phyloP scores from a whole-genome alignment of 352 stramenopile species.

The Globisporangium emineosum region DNA sequence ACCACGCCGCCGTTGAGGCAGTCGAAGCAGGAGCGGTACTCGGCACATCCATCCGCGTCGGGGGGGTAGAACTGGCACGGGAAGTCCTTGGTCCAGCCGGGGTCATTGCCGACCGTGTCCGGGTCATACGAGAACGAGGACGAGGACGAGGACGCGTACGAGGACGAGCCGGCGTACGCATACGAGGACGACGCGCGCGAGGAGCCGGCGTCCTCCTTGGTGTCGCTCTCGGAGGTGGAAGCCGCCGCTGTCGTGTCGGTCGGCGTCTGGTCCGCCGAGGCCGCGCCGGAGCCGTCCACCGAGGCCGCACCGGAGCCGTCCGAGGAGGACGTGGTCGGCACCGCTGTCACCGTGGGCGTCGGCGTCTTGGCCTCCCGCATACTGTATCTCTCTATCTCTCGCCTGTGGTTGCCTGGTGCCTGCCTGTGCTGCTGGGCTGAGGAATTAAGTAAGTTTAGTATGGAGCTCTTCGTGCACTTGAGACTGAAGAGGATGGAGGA shows the following conservation, averaged over 20 bases:
- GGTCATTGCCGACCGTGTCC: slow-evolving; percentile 19
- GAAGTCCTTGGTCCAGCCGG: slow-evolving; percentile 19
- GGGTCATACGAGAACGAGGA: slow-evolving; percentile 18
- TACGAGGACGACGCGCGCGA: slow-evolving; percentile 13
- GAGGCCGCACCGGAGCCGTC: slow-evolving; percentile 14
- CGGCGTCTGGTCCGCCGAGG: slow-evolving; percentile 4
- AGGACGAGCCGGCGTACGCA: slow-evolving; percentile 8
- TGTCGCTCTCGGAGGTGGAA: neutral
- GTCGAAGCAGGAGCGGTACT: slow-evolving; percentile 47
- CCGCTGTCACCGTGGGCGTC: neutral
- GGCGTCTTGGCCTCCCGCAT: slow-evolving; percentile 2
- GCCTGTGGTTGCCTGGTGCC: neutral
- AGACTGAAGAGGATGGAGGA: neutral
- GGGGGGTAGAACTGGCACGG: slow-evolving; percentile 44
- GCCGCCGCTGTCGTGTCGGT: neutral
- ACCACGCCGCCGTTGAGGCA: slow-evolving; percentile 34
- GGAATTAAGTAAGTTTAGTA: neutral
- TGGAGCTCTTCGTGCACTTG: slow-evolving; percentile 1
- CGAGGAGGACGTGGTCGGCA: slow-evolving; percentile 1
- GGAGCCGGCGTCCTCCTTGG: neutral
- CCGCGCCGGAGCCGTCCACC: too few species aligned
- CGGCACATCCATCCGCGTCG: slow-evolving; percentile 31
- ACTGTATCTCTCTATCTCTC: neutral
- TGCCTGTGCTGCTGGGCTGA: neutral
- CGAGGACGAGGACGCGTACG: slow-evolving; percentile 13